phyloP scores from a whole-genome alignment of 2,329 filamentous ascomycete genomes.

The Blastomyces gilchristii region DNA sequence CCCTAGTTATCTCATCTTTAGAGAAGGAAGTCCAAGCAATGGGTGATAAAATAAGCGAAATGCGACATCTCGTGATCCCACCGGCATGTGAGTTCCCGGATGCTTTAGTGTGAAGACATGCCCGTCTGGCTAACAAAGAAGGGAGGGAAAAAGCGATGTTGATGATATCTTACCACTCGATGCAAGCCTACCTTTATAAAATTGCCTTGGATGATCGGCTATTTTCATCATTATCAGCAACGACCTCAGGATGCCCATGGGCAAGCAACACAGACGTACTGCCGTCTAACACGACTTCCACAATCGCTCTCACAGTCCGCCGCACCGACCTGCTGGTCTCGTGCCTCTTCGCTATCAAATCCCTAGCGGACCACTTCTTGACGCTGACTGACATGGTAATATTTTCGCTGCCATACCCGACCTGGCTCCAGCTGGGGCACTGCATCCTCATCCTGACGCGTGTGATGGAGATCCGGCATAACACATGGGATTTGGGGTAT shows the following conservation, averaged over 20 bases:
- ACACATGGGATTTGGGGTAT: background rate
- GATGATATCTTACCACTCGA: constrained; percentile 2
- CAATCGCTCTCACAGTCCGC: background rate
- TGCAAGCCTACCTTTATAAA: constrained; percentile 2
- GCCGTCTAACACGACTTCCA: background rate
- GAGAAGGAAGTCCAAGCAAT: background rate
- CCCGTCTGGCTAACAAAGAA: background rate
- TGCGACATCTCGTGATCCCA: background rate
- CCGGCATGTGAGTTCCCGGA: constrained; percentile 1
- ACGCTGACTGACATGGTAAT: background rate
- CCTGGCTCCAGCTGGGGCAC: constrained; percentile 1
- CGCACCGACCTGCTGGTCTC: background rate
- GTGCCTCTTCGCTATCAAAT: background rate
- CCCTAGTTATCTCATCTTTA: background rate
- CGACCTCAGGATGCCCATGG: background rate
- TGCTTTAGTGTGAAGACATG: background rate
- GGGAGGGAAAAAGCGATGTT: background rate
- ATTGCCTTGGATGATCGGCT: background rate
- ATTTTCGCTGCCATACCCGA: background rate
- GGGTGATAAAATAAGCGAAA: background rate
- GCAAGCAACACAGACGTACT: background rate
- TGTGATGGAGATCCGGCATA: background rate
- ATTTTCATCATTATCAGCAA: background rate
- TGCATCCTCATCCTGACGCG: background rate
- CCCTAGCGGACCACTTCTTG: constrained; percentile 2